Conservation (phyloP, 176 grass and related monocot species). For the Zea luxurians region DNA sequence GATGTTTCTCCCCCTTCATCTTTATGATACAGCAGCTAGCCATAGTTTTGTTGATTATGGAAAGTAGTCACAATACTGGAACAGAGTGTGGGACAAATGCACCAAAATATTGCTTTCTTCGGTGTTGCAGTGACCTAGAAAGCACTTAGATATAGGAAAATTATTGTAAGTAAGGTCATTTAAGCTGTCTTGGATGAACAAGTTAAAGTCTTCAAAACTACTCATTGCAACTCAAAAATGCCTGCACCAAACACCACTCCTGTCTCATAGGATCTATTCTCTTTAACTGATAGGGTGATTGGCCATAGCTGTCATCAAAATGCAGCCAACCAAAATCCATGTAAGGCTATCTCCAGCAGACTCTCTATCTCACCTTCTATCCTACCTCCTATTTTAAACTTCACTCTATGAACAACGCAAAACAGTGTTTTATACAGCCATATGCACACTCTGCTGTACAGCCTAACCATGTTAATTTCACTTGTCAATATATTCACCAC, state of each 20-base stretch:
- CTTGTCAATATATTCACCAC: slow-evolving; percentile 19
- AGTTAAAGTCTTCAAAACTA: not conserved
- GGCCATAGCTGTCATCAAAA: slow-evolving; percentile 9
- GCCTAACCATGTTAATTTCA: not conserved
- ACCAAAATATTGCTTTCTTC: not conserved
- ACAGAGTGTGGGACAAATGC: slow-evolving; percentile 20
- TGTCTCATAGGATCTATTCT: slow-evolving; percentile 7
- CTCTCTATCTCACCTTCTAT: no score
- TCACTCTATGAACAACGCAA: no score
- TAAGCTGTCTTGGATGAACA: slow-evolving; percentile 1
- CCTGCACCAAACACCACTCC: not conserved
- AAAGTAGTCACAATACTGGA: not conserved
- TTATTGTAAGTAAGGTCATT: not conserved
- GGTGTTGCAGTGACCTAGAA: not conserved
- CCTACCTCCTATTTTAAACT: no score
- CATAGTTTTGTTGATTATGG: slow-evolving; percentile 15
- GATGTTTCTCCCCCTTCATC: not conserved
- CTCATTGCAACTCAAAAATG: not conserved
- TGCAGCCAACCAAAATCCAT: slow-evolving; percentile 6
- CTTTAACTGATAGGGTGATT: not conserved
- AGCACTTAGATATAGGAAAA: slow-evolving; percentile 9
- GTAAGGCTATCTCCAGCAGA: no score
- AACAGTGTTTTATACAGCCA: no score
- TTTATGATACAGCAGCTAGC: not conserved
- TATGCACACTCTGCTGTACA: no score